These are phyloP conservation scores for Sphaerulina vaccinii DNA, from an alignment of 2,329 filamentous ascomycete species.

Conservation along the genomic window DNA sequence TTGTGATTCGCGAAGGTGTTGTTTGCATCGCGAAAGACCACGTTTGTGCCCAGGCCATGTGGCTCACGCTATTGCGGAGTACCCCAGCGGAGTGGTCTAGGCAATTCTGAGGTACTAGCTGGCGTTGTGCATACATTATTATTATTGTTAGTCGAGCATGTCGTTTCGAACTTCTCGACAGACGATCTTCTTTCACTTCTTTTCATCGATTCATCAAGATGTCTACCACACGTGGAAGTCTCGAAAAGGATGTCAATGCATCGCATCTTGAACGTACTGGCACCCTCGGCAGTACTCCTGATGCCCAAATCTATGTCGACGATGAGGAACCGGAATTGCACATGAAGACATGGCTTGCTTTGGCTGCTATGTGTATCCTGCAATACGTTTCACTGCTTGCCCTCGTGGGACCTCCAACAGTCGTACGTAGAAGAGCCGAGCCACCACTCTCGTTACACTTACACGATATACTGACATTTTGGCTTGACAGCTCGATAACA, in stretches of 20 bases:
- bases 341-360: constrained; percentile 15
- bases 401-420: constrained; percentile 18
- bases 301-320: neutral
- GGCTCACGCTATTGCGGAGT: no score
- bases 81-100: no score
- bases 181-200: no score
- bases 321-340: constrained; percentile 24
- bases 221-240: neutral
- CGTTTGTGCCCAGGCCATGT: no score
- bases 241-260: neutral
- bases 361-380: constrained; percentile 19
- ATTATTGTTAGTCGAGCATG: neutral
- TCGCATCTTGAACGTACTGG: neutral
- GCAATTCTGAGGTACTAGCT: no score
- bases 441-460: no score
- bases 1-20: neutral
- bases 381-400: constrained; percentile 21
- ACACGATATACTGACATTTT: neutral
- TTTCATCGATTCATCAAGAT: neutral
- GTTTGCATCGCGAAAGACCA: no score
- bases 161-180: neutral
- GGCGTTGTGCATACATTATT: no score
- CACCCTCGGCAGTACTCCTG: neutral
- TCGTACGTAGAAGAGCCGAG: no score
- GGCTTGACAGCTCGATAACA: constrained; percentile 11